Conservation (phyloP, 139 green algal genomes). For the Trebouxia sp. region DNA sequence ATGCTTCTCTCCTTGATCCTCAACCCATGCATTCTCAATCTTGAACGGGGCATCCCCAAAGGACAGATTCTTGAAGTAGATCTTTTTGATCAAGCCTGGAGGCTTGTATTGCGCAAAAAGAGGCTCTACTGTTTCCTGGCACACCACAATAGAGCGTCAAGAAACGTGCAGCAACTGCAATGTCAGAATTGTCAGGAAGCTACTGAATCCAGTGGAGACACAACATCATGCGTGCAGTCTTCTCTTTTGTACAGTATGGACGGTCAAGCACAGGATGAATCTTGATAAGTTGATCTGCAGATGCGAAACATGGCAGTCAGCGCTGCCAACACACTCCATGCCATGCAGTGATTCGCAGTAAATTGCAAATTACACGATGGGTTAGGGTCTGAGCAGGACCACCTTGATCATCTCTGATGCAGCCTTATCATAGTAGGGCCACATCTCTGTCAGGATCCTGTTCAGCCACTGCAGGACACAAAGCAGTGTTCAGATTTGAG, state of each 20-base stretch:
- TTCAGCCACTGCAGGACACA: slow-evolving; percentile 80
- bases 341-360: background rate
- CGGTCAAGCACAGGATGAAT: no score
- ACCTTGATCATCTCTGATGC: slow-evolving; percentile 77
- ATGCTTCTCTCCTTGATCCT: slow-evolving; percentile 41
- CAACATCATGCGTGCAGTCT: background rate
- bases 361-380: no score
- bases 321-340: background rate
- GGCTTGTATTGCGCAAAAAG: slow-evolving; percentile 71
- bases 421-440: slow-evolving; percentile 86
- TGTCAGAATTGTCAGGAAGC: background rate
- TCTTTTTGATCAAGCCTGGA: slow-evolving; percentile 70
- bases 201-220: no score
- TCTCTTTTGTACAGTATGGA: background rate
- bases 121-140: slow-evolving; percentile 68
- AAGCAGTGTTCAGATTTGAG: background rate
- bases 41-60: slow-evolving; percentile 85
- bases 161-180: background rate
- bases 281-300: no score
- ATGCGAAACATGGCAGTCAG: no score
- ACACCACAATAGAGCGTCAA: no score
- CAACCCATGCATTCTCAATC: slow-evolving; percentile 54
- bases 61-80: slow-evolving; percentile 83
- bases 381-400: background rate
- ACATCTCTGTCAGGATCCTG: slow-evolving; percentile 70